Base-by-base conservation (phyloP, 371 early-diverging fungal genomes). In the Mortierella sp. region DNA sequence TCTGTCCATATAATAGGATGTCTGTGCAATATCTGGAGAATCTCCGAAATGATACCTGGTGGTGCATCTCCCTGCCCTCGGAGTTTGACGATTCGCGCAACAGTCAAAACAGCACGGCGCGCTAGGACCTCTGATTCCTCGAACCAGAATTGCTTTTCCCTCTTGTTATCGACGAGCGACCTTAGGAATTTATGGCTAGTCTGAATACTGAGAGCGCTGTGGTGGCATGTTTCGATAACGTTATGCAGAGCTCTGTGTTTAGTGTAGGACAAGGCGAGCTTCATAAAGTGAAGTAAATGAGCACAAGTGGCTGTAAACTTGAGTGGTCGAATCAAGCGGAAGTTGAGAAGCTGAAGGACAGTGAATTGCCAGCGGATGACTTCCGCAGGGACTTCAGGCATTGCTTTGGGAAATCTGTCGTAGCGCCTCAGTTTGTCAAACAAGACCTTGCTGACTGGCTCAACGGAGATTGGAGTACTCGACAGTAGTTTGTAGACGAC, bases 401-500 rank as follows among this genome's bases (percentile, higher is more conserved):
- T 66, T 1, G 54, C 66, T 66, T 89, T 92, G 57, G 86, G 76
- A 60, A 84, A 60, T 49, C 92, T 91, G 68, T 94, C 94, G 73
- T 93, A 90, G 39, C 90, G 86, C 66, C 93, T 87, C 28, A 94
- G 76, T 70, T 93, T 93, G 58, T 94, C 94, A 63, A 94, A 89
- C 52, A 94, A 87, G 35, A 92, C 92, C 69, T 91, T 93, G 71
- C 93, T 89, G 88, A 94, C 91, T 40, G 91, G 84, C 69, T 94
- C 94, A 49, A 90, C 88, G 0, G 94, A 91, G 77, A 93, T 93
- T 35, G 95, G 95, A 45, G 95, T 91, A 67, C 90, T 93, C 70
- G 93, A 93, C 12, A 95, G 78, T 43, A 94, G 73, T 66, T 92
- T 93, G 77, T 92, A 94, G 30, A 94, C 92, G 11, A 91, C 91